These are phyloP conservation scores for Senna siamea DNA, from an alignment of 306 rosid genomes.

Conservation along the genomic window DNA sequence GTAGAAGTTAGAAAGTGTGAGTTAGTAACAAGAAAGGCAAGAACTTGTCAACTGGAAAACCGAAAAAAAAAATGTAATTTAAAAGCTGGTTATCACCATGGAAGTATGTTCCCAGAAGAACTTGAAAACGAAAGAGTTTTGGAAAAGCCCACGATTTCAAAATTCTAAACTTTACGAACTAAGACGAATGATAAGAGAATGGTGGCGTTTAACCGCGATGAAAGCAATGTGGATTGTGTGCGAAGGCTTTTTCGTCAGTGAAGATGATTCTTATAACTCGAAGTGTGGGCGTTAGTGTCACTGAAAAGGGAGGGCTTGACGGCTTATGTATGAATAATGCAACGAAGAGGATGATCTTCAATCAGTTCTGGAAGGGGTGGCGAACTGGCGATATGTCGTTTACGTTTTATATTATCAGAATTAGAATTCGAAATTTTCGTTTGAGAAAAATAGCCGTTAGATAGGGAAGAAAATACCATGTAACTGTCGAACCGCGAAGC, in stretches of 20 bases:
- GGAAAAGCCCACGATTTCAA: constrained; percentile 1
- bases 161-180: neutral
- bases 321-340: neutral
- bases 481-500: constrained; percentile 34
- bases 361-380: constrained; percentile 22
- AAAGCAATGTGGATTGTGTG: constrained; percentile 13
- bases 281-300: neutral
- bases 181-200: constrained; percentile 19
- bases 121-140: neutral
- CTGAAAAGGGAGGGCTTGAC: neutral
- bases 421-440: constrained; percentile 34
- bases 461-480: neutral
- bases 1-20: neutral
- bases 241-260: constrained; percentile 17
- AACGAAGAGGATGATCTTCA: constrained; percentile 31
- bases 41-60: constrained; percentile 2
- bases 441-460: constrained; percentile 39
- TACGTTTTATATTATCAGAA: neutral
- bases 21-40: constrained; percentile 11
- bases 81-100: constrained; percentile 28
- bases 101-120: constrained; percentile 4
- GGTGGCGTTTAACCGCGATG: constrained; percentile 27
- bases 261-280: neutral
- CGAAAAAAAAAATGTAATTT: neutral
- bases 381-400: constrained; percentile 17